These are phyloP conservation scores for Populus ilicifolia DNA, from an alignment of 345 rosid genomes.

Conservation along the genomic window DNA sequence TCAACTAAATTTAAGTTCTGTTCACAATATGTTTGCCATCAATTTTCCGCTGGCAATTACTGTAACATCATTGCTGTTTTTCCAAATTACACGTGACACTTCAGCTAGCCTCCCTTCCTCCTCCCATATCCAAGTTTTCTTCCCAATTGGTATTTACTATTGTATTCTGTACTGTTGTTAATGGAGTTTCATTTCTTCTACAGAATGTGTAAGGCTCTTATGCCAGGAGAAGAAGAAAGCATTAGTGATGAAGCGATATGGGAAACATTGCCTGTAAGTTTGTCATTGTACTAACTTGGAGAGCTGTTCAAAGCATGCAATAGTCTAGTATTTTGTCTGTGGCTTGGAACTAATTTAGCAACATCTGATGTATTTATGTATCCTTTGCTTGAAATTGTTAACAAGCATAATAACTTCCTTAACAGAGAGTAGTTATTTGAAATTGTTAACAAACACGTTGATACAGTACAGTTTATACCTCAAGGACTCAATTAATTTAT, in stretches of 20 bases:
- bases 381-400: too few relatives aligned
- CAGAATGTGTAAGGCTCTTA: constrained; percentile 94
- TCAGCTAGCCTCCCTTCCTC: background rate
- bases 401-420: too few relatives aligned
- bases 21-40: background rate
- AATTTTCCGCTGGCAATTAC: background rate
- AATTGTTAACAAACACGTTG: background rate
- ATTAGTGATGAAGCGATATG: constrained; percentile 87
- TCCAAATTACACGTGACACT: background rate
- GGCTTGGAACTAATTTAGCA: background rate
- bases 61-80: too few relatives aligned
- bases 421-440: background rate
- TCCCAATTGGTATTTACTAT: background rate
- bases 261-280: constrained; percentile 95
- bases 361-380: background rate
- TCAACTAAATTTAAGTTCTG: too few relatives aligned
- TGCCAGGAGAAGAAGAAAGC: constrained; percentile 93
- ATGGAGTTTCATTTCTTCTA: constrained; percentile 18
- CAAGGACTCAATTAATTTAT: background rate
- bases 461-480: background rate
- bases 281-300: constrained; percentile 2
- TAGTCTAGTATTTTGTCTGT: background rate
- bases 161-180: background rate
- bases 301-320: constrained; percentile 1
- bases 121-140: background rate